A percentile compares a stretch with the other conserved stretches of the same genome.
These are phyloP conservation scores for Arthroderma uncinatum DNA, from an alignment of 2,329 filamentous ascomycete species.

Conservation along the genomic window DNA sequence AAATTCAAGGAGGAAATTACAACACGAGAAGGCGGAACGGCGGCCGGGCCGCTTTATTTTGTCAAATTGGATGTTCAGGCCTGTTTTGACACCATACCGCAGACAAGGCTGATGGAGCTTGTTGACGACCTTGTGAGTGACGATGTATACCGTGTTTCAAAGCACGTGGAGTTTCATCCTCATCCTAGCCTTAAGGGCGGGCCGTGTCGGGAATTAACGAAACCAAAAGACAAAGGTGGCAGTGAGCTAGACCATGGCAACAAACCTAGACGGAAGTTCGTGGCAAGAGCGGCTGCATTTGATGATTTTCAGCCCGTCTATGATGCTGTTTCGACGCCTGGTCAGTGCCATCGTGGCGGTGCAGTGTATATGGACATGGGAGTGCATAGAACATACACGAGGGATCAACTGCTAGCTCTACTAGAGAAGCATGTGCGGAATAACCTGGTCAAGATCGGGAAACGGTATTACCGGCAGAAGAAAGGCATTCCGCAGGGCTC, in stretches of 20 bases:
- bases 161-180: constrained; percentile 58
- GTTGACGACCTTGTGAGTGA: constrained; percentile 48
- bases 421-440: constrained; percentile 67
- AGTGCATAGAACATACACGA: constrained; percentile 46
- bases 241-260: not conserved
- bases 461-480: constrained; percentile 78
- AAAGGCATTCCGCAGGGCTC: constrained; percentile 89
- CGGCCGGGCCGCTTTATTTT: constrained; percentile 52
- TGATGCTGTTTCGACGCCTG: constrained; percentile 29
- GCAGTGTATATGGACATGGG: constrained; percentile 68
- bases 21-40: constrained; percentile 24
- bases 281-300: constrained; percentile 40
- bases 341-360: constrained; percentile 18
- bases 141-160: constrained; percentile 57
- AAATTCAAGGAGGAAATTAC: constrained; percentile 57
- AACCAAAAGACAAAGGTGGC: not conserved
- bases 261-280: constrained; percentile 37
- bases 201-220: constrained; percentile 9
- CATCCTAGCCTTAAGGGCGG: constrained; percentile 8
- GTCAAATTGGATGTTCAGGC: constrained; percentile 85
- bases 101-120: constrained; percentile 58
- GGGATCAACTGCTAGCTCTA: constrained; percentile 54
- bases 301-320: constrained; percentile 37
- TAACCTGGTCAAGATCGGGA: constrained; percentile 81
- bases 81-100: constrained; percentile 93